Base-by-base conservation (phyloP, 257 asterid species). In the Lantana camara region DNA sequence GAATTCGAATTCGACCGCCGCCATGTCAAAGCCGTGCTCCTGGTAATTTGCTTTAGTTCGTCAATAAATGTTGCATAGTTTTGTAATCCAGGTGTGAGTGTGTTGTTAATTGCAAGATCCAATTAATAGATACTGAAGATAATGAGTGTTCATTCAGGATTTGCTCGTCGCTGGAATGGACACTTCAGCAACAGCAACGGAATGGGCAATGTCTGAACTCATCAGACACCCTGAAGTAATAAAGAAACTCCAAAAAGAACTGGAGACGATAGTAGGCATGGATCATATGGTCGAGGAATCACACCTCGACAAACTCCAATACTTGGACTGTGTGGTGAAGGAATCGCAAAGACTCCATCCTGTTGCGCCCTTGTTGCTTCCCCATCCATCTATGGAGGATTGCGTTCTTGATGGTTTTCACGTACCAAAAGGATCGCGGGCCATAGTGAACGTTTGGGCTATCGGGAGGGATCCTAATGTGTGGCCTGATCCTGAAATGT, bases 311-410 rank as follows among this genome's bases (percentile, higher is more conserved):
- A 46, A 52, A 17, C 75, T 77, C 24, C 58, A 57, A 17, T 78
- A 73, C 69, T 40, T 78, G 21, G 53, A 73, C 42, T 41, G 41
- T 13, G 79, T 75, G 16, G 24, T 79, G 21, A 79, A 64, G 57
- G 84, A 79, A 22, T 24, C 77, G 0, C n/a, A 72, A 1, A 68
- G 85, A 22, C 75, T 76, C 48, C 81, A 80, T 16, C 82, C 85
- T 0, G 44, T 60, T 0, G 80, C 20, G 0, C 77, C 85, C 9
- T 19, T 80, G 9, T n/a, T 76, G 15, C 0, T 73, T 53, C 83
- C 80, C 4, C 85, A 58, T 4, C 69, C 57, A n/a, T 57, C 85
- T 5, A 64, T 67, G 40, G 76, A 76, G 52, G 79, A 80, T 13
- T 77, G 80, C 1, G 51, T 7, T 4, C 40, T 80, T 0, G 63